Evolutionary conservation across 2,329 filamentous ascomycete species (phyloP), one percentile per base, ranked within the genome.

Genomic region (Neonectria neomacrospora): DNA sequence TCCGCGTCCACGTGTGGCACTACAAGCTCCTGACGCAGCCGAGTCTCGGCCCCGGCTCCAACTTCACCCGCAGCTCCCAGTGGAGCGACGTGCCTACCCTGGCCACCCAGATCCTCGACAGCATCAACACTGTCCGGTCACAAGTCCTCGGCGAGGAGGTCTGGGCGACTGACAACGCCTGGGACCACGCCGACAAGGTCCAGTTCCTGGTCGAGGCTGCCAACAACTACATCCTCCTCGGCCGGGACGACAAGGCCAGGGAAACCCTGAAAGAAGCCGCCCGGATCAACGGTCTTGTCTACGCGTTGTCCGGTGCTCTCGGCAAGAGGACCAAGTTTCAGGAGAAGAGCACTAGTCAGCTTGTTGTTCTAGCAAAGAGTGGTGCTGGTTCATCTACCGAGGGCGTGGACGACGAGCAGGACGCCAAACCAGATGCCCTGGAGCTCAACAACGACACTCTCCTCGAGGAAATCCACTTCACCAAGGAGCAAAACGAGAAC

Each of bases 391-490:
- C 72, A 5, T 69, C 64, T 7, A 67, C 61, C 4, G 64, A 63
- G 5, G 67, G 65, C 1, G 70, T 66, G 23, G 67, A 73, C 5
- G 71, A 34, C 3, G 73, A 72, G 51, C 67, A 71, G 0, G 65
- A 72, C 2, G 71, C 73, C 1, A 80, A 79, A 23, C 93, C 94
- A 0, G 86, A 90, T 70, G 90, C 90, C 3, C 77, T 98, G 14
- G 86, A 91, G 37, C 81, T 98, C 3, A 96, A 98, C 74, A 92
- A 99, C 71, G 96, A 99, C 75, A 98, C 96, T 0, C 84, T 99
- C 0, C 83, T 98, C 2, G 96, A 99, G 76, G 87, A 89, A 3
- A 95, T 99, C 41, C 85, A 91, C 1, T 99, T 97, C 73, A 86
- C 88, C 0, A 86, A 89, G 58, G 81, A 83, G 5, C 75, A 82